Evolutionary conservation across 2,329 filamentous ascomycete species (phyloP).

Genomic region (Verticillium alfalfae): DNA sequence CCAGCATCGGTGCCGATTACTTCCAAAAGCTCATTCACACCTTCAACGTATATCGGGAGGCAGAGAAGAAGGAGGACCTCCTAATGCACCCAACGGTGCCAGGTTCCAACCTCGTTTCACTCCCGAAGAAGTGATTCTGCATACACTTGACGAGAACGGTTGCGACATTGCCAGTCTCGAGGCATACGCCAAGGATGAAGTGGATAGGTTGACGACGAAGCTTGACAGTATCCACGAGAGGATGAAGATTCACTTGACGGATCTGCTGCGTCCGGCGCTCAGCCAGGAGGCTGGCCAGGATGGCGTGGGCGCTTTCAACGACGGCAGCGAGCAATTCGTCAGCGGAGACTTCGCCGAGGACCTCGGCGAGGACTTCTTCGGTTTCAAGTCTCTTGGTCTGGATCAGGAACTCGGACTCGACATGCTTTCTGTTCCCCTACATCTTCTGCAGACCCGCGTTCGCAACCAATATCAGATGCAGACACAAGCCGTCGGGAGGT

Average conservation of each 20-base stretch:
- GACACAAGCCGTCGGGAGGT: constrained; percentile 53
- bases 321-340: constrained; percentile 94
- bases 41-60: constrained; percentile 77
- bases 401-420: constrained; percentile 87
- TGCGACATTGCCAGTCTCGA: constrained; percentile 78
- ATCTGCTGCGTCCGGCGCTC: constrained; percentile 85
- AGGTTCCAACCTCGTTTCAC: constrained; percentile 63
- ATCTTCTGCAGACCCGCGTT: constrained; percentile 88
- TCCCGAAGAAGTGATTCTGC: constrained; percentile 79
- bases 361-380: constrained; percentile 97
- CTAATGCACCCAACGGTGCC: constrained; percentile 30
- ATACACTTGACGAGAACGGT: constrained; percentile 80
- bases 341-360: constrained; percentile 97
- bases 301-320: constrained; percentile 86
- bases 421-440: constrained; percentile 84
- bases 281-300: constrained; percentile 69
- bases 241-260: constrained; percentile 89
- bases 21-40: constrained; percentile 79
- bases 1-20: constrained; percentile 83
- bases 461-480: constrained; percentile 80
- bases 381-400: constrained; percentile 90
- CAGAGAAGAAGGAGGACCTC: constrained; percentile 63
- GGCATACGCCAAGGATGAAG: constrained; percentile 83
- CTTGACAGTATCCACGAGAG: constrained; percentile 83
- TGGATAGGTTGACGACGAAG: constrained; percentile 79